These are phyloP conservation scores for Chaetoceros tenuissimus DNA, from an alignment of 108 stramenopile genomes.

Conservation along the genomic window DNA sequence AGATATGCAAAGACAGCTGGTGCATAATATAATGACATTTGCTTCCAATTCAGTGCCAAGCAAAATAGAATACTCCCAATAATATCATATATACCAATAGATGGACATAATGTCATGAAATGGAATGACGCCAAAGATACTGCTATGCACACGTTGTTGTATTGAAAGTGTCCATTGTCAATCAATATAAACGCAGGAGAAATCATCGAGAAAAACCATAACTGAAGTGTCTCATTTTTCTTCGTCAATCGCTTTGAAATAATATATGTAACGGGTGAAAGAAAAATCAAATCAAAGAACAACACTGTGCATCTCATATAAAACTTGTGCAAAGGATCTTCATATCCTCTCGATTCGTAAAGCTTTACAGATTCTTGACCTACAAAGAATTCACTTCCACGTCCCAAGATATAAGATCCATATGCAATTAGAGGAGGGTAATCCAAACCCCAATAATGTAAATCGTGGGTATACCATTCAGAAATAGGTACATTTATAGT, in stretches of 20 bases:
- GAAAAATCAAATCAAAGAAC: slow-evolving; percentile 35
- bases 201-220: slow-evolving; percentile 50
- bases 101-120: slow-evolving; percentile 31
- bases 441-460: slow-evolving; percentile 93
- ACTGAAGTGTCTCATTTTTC: slow-evolving; percentile 11
- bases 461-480: slow-evolving; percentile 89
- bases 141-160: slow-evolving; percentile 87
- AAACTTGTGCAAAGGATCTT: slow-evolving; percentile 63
- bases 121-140: slow-evolving; percentile 65
- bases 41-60: slow-evolving; percentile 93
- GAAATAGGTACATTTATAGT: slow-evolving; percentile 68
- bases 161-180: slow-evolving; percentile 97
- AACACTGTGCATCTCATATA: slow-evolving; percentile 78
- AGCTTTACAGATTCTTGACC: slow-evolving; percentile 53
- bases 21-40: slow-evolving; percentile 93
- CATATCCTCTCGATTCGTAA: slow-evolving; percentile 69
- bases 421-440: slow-evolving; percentile 94
- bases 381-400: slow-evolving; percentile 40
- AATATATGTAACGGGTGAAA: slow-evolving; percentile 18
- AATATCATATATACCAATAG: slow-evolving; percentile 32
- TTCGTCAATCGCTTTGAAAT: background rate
- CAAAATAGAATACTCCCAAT: slow-evolving; percentile 62
- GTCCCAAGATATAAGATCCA: slow-evolving; percentile 57
- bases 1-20: slow-evolving; percentile 85
- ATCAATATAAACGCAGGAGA: slow-evolving; percentile 78